Evolutionary conservation across 2,329 filamentous ascomycete species (phyloP), one percentile per base, ranked within the genome.

Genomic region (Graphilbum sp.): DNA sequence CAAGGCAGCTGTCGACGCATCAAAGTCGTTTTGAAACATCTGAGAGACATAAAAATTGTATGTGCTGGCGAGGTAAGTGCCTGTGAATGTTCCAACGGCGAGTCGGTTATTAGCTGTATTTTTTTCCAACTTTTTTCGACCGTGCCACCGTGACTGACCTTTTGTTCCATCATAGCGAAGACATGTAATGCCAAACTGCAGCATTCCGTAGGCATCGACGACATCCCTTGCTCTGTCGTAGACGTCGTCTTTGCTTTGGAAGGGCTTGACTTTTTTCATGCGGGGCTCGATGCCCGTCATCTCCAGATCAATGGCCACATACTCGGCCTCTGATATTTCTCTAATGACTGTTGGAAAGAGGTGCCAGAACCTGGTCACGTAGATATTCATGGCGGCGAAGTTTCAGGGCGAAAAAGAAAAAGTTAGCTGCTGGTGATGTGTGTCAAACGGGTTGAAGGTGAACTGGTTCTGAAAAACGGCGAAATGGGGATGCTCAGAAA

Each of bases 111-210:
- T 5, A 24, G 21, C 11, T 24, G 21, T 24, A 24, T 11, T 6
- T 24, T 24, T 6, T 5, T 24, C 6, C 6, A 18, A 13, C 12
- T 23, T 16, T 11, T 7, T 3, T 12, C 24, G 13, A n/a, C n/a
- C n/a, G n/a, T n/a, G n/a, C n/a, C 10, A 29, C 9, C 12, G 6
- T 29, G 12, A 32, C 40, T 32, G 33, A 48, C 44, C 44, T 29
- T 35, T 32, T 6, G 29, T 13, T 3, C 31, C 15, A 12, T 43
- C 24, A 18, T 45, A 39, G 2, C 23, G 37, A 20, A 56, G 32
- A 25, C 54, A 60, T 0, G 56, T 60, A 18, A 61, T 36, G 6
- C 59, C 59, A 8, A 61, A 33, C 37, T 61, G 54, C 3, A 62
- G 37, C 10, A 58, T 46, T 19, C 52, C 49, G 36, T 53, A 59